These are phyloP conservation scores for Metarhizium brunneum DNA, from an alignment of 2,329 filamentous ascomycete species.

Conservation along the genomic window DNA sequence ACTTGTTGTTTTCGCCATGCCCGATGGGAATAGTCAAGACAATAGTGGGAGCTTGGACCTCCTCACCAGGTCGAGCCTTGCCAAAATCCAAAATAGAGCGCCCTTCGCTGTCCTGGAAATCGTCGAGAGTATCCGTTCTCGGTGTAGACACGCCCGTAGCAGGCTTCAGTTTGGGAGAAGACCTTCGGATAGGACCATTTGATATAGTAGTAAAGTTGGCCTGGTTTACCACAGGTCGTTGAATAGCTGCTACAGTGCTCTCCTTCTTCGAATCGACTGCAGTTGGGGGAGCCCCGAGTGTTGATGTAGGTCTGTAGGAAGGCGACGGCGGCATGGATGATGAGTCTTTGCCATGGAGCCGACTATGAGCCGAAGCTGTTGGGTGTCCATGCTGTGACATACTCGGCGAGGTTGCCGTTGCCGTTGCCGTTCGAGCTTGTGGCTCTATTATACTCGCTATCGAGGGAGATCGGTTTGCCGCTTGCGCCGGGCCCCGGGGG, in stretches of 20 bases:
- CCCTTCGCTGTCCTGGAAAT: conserved; percentile 32
- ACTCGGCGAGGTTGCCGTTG: conserved; percentile 18
- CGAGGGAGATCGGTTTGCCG: conserved; percentile 56
- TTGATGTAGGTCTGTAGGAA: conserved; percentile 24
- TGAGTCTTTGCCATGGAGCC: conserved; percentile 24
- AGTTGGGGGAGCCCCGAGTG: conserved; percentile 20
- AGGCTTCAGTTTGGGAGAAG: conserved; percentile 38
- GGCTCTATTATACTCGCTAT: conserved; percentile 81
- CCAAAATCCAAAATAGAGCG: conserved; percentile 55
- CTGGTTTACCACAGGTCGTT: conserved; percentile 25
- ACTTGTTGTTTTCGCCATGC: conserved; percentile 69
- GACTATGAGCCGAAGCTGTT: conserved; percentile 17
- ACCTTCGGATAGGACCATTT: conserved; percentile 33
- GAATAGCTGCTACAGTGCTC: conserved; percentile 14
- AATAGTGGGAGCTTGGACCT: conserved; percentile 62
- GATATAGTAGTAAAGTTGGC: conserved; percentile 33
- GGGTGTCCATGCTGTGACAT: conserved; percentile 20
- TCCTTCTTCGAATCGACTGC: conserved; percentile 30
- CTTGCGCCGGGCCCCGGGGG: conserved; percentile 32
- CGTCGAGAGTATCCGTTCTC: conserved; percentile 40
- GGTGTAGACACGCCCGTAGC: conserved; percentile 33
- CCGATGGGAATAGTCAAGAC: conserved; percentile 74
- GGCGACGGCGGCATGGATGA: conserved; percentile 34
- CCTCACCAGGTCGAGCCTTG: conserved; percentile 48
- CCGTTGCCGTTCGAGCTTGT: conserved; percentile 19